Percentiles rank a stretch among this genome's conserved stretches.
Evolutionary conservation across 2,329 filamentous ascomycete genomes (phyloP).

Genomic region (Helicocarpus griseus): DNA sequence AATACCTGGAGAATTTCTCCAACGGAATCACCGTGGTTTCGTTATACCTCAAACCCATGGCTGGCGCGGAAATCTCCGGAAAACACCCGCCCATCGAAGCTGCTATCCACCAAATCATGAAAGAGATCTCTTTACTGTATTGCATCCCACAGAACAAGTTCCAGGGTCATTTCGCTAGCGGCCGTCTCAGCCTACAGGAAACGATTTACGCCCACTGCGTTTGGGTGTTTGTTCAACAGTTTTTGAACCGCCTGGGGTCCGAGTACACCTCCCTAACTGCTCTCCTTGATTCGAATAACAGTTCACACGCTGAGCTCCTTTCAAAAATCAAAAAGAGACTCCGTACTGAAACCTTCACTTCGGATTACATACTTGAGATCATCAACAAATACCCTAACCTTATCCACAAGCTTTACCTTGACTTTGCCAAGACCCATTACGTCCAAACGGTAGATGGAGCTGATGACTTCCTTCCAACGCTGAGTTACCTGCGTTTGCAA

Average conservation of each 20-base stretch:
- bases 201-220: constrained; percentile 95
- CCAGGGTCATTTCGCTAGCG: constrained; percentile 76
- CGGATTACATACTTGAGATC: constrained; percentile 96
- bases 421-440: constrained; percentile 82
- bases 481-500: constrained; percentile 57
- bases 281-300: constrained; percentile 71
- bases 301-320: constrained; percentile 73
- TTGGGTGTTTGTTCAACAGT: constrained; percentile 96
- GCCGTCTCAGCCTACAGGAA: constrained; percentile 84
- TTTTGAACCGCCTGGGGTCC: constrained; percentile 85
- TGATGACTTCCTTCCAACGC: constrained; percentile 60
- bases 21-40: constrained; percentile 98
- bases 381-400: constrained; percentile 83
- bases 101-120: constrained; percentile 97
- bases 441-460: constrained; percentile 52
- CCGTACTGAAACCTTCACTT: constrained; percentile 92
- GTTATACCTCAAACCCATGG: constrained; percentile 74
- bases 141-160: constrained; percentile 97
- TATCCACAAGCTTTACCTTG: constrained; percentile 77
- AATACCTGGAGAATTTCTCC: constrained; percentile 98
- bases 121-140: constrained; percentile 94
- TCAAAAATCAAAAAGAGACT: constrained; percentile 92
- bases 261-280: constrained; percentile 84
- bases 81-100: constrained; percentile 75
- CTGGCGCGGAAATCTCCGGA: constrained; percentile 44